phyloP scores from a whole-genome alignment of 495 filamentous ascomycete genomes.

The Penicillium paradoxum region DNA sequence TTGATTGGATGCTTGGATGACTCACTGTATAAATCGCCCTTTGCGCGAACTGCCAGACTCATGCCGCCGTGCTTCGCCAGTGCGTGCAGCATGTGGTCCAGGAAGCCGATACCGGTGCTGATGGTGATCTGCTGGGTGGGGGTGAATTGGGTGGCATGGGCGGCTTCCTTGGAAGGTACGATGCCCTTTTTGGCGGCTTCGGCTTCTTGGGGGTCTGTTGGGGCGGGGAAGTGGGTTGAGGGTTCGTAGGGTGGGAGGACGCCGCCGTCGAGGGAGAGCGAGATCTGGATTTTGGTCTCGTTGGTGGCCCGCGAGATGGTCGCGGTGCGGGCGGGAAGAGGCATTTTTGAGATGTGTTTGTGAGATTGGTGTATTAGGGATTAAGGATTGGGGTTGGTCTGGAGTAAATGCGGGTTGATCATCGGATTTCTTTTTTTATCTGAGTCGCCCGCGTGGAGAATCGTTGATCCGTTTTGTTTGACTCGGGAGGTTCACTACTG shows the following conservation, averaged over 20 bases:
- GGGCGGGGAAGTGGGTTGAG: constrained; percentile 38
- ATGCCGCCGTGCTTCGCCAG: constrained; percentile 93
- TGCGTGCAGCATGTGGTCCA: constrained; percentile 98
- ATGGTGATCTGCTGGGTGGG: constrained; percentile 79
- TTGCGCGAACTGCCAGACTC: constrained; percentile 74
- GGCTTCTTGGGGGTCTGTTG: constrained; percentile 35
- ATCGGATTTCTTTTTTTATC: constrained; percentile 18
- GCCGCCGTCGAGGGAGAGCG: constrained; percentile 90
- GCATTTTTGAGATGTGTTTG: constrained; percentile 21
- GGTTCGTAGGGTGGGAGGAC: constrained; percentile 57
- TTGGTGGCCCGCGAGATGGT: constrained; percentile 82
- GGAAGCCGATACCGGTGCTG: constrained; percentile 94
- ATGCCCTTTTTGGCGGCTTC: constrained; percentile 63
- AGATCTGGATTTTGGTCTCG: constrained; percentile 91
- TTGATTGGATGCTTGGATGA: constrained; percentile 12
- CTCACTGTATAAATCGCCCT: constrained; percentile 86
- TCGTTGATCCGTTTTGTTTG: constrained; percentile 24
- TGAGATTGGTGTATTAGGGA: constrained; percentile 1
- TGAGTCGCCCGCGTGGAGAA: constrained; percentile 22
- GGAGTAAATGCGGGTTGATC: constrained; percentile 11
- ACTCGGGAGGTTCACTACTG: neutral
- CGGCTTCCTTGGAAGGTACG: constrained; percentile 70
- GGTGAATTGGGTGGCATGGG: constrained; percentile 77
- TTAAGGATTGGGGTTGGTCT: neutral
- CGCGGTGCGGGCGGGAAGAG: constrained; percentile 56